Conservation (phyloP, 768 basidiomycete species). For the Flagelloscypha sp. region DNA sequence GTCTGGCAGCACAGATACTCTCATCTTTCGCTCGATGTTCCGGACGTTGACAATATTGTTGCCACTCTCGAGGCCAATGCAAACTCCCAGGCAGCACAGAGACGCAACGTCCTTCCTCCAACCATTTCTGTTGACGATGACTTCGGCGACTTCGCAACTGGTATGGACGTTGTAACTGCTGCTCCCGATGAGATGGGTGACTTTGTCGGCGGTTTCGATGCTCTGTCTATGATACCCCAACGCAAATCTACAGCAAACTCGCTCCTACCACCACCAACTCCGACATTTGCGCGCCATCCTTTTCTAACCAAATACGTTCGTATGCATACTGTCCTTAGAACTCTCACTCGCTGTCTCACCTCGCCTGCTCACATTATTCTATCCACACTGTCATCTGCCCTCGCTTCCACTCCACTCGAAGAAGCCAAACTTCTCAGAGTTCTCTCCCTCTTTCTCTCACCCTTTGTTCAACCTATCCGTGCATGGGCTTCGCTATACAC, state of each 20-base stretch:
- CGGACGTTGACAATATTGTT: conserved; percentile 38
- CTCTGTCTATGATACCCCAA: conserved; percentile 14
- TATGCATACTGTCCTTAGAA: conserved; percentile 55
- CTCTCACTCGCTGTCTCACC: conserved; percentile 48
- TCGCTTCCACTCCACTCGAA: conserved; percentile 30
- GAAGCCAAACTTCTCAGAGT: conserved; percentile 67
- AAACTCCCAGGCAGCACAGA: conserved; percentile 27
- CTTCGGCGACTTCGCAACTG: conserved; percentile 79
- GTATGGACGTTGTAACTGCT: conserved; percentile 26
- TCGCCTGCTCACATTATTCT: conserved; percentile 63
- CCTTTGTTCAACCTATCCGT: conserved; percentile 59
- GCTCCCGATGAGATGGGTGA: conserved; percentile 39
- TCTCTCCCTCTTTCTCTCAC: conserved; percentile 69
- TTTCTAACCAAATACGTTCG: conserved; percentile 56
- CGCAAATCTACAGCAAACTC: conserved; percentile 13
- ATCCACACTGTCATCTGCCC: conserved; percentile 41
- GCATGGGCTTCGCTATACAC: conserved; percentile 54
- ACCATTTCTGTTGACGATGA: conserved; percentile 71
- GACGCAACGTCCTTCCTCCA: conserved; percentile 44
- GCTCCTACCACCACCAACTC: conserved; percentile 15
- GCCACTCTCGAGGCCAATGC: conserved; percentile 49
- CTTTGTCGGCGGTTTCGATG: conserved; percentile 33
- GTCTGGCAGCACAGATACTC: conserved; percentile 75
- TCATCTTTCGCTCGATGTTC: conserved; percentile 43
- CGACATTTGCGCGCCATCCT: conserved; percentile 24